Evolutionary conservation across 2,329 filamentous ascomycete genomes (phyloP).

Genomic region (Hymenoscyphus albidus): DNA sequence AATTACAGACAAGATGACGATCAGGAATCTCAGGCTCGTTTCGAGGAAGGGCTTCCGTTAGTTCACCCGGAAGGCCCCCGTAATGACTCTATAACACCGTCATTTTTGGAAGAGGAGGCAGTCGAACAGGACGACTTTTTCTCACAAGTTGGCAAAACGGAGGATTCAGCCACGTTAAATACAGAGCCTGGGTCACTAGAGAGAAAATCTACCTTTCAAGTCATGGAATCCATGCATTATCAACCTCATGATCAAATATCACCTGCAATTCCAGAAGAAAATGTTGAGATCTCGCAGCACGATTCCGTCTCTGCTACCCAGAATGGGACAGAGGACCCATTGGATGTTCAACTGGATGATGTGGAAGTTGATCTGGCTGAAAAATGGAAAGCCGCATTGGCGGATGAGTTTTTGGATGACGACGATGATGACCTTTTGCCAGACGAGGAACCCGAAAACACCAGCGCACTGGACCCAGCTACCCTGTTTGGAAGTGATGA

Average conservation of each 20-base stretch:
- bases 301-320: slow-evolving; percentile 14
- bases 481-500: slow-evolving; percentile 78
- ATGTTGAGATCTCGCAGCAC: slow-evolving; percentile 14
- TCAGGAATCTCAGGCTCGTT: slow-evolving; percentile 51
- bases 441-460: slow-evolving; percentile 31
- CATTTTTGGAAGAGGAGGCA: slow-evolving; percentile 39
- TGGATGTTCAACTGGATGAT: slow-evolving; percentile 32
- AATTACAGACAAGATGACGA: slow-evolving; percentile 38
- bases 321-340: slow-evolving; percentile 31
- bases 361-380: slow-evolving; percentile 64
- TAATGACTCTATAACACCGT: slow-evolving; percentile 26
- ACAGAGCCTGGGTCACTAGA: slow-evolving; percentile 41
- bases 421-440: slow-evolving; percentile 58
- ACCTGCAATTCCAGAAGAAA: slow-evolving; percentile 4
- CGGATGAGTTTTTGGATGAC: slow-evolving; percentile 56
- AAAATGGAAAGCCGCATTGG: slow-evolving; percentile 80
- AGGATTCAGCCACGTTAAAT: slow-evolving; percentile 28
- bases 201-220: slow-evolving; percentile 68
- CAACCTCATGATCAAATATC: slow-evolving; percentile 26
- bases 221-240: slow-evolving; percentile 49
- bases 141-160: slow-evolving; percentile 31
- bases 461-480: slow-evolving; percentile 52
- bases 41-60: slow-evolving; percentile 66
- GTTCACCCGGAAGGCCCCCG: slow-evolving; percentile 40
- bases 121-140: slow-evolving; percentile 58